Evolutionary conservation across 164 flowering plant genomes (phyloP).

Genomic region (Liquidambar formosana): DNA sequence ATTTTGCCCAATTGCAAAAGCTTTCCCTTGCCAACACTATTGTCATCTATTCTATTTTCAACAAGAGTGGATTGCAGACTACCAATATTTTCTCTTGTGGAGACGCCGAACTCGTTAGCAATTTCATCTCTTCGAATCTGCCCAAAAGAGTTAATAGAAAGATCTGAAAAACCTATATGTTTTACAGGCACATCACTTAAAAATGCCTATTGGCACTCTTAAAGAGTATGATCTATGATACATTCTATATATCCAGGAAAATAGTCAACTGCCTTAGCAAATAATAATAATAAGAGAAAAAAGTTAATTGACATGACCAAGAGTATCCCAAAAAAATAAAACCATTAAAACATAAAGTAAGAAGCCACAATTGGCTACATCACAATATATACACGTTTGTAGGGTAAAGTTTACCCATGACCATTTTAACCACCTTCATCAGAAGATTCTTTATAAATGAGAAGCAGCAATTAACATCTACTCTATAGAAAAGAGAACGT

Average conservation of each 20-base stretch:
- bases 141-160: neutral
- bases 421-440: too few relatives aligned
- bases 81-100: conserved; percentile 15
- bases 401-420: neutral
- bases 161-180: neutral
- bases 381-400: too few relatives aligned
- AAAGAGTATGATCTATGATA: neutral
- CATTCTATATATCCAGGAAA: neutral
- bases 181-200: neutral
- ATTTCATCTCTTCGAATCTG: conserved; percentile 34
- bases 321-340: too few relatives aligned
- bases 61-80: conserved; percentile 15
- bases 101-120: conserved; percentile 27
- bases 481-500: too few relatives aligned
- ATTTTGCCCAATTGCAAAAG: conserved; percentile 33
- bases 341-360: too few relatives aligned
- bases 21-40: conserved; percentile 26
- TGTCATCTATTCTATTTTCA: conserved; percentile 17
- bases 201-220: neutral
- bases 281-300: too few relatives aligned
- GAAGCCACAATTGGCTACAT: too few relatives aligned
- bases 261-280: too few relatives aligned
- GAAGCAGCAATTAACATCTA: too few relatives aligned
- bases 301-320: too few relatives aligned
- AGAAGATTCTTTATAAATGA: too few relatives aligned